phyloP scores from a whole-genome alignment of 164 flowering plant species.

The Dillenia turbinata region DNA sequence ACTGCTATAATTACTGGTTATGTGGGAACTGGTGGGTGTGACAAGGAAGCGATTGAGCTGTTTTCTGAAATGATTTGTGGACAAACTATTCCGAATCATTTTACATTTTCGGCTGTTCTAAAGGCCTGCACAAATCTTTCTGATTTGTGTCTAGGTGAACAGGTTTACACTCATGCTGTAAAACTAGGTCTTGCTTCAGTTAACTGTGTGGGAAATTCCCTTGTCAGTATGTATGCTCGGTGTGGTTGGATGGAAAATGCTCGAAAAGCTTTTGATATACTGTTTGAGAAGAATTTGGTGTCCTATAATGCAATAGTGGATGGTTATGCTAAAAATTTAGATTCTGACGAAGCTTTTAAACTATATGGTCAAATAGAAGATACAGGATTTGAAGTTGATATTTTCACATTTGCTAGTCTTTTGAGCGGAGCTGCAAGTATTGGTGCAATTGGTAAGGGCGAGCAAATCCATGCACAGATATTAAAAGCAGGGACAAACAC shows the following conservation, averaged over 20 bases:
- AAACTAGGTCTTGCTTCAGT: slow-evolving; percentile 50
- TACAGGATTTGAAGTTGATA: slow-evolving; percentile 31
- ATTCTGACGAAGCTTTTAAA: slow-evolving; percentile 55
- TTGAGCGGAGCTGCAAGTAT: slow-evolving; percentile 77
- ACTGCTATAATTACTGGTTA: slow-evolving; percentile 77
- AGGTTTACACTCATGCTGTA: slow-evolving; percentile 48
- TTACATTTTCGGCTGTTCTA: slow-evolving; percentile 67
- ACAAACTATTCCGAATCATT: slow-evolving; percentile 55
- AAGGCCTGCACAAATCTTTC: slow-evolving; percentile 73
- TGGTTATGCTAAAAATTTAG: slow-evolving; percentile 48
- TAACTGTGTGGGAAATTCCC: slow-evolving; percentile 71
- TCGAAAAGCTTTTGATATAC: slow-evolving; percentile 60
- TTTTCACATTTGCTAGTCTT: slow-evolving; percentile 70
- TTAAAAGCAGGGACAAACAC: slow-evolving; percentile 52
- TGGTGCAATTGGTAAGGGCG: slow-evolving; percentile 65
- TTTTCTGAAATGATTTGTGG: slow-evolving; percentile 51
- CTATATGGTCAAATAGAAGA: slow-evolving; percentile 49
- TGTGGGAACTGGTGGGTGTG: slow-evolving; percentile 48
- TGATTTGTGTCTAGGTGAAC: slow-evolving; percentile 43
- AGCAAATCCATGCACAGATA: slow-evolving; percentile 67
- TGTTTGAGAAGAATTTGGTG: slow-evolving; percentile 70
- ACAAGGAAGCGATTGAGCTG: slow-evolving; percentile 56
- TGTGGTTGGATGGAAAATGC: slow-evolving; percentile 71
- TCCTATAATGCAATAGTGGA: slow-evolving; percentile 63
- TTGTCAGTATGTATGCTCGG: slow-evolving; percentile 67